Evolutionary conservation across 306 rosid species (phyloP), one percentile per base, ranked within the genome.

Genomic region (Vigna nakashimae): DNA sequence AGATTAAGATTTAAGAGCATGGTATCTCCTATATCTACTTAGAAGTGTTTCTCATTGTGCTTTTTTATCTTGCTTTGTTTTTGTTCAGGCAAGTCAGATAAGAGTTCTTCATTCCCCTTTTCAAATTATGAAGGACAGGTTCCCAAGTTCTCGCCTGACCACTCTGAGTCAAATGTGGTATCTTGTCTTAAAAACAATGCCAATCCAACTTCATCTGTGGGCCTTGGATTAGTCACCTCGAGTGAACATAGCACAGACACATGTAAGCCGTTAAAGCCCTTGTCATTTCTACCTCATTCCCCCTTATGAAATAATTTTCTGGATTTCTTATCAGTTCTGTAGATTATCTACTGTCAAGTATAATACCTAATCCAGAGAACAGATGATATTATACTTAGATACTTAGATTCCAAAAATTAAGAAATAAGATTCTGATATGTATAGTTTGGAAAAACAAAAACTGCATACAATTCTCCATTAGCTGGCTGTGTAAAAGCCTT

Each of bases 81-180:
- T 55, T 30, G 20, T 80, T 63, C 77, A 90, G 95, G 91, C 14
- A 86, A 80, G 82, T 76, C 75, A 67, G 78, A 65, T 73, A 80
- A 76, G 75, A 72, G 40, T 18, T 82, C 84, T 64, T 78, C 67
- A 68, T n/a, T 63, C 66, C 73, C 34, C 6, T 12, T 74, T 46
- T 24, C 84, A 62, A 40, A 77, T 69, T 30, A 20, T 7, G 36
- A 22, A 53, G 77, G 71, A 51, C 74, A 60, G 64, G 69, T 63
- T 70, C 52, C 63, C 0, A n/a, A 74, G 34, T n/a, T 67, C 6
- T 59, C 74, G 50, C 65, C 78, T 63, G 71, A 83, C 36, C 58
- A 55, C 67, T 62, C 71, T 68, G 84, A 45, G 32, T 76, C 88
- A 68, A 80, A 80, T 67, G 66, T 59, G 36, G 51, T 49, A 52